phyloP scores from a whole-genome alignment of 2,329 filamentous ascomycete species.

The Talaromyces rugulosus region DNA sequence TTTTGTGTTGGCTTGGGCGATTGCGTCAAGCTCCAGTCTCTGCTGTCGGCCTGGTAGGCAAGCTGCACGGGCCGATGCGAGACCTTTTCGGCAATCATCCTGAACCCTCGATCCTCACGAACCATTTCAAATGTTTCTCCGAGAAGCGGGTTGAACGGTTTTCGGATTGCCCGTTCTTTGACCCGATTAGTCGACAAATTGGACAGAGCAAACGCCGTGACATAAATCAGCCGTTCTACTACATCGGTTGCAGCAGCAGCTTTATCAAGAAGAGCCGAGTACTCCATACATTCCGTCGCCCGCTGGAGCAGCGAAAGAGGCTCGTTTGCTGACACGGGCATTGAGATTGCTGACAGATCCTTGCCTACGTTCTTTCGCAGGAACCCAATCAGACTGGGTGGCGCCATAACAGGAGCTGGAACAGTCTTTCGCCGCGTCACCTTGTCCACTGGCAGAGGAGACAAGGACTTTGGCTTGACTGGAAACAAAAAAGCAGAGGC shows the following conservation, averaged over 20 bases:
- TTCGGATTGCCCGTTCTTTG: constrained; percentile 87
- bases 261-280: constrained; percentile 75
- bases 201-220: constrained; percentile 87
- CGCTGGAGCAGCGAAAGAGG: constrained; percentile 84
- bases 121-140: constrained; percentile 95
- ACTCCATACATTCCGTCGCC: constrained; percentile 85
- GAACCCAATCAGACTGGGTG: constrained; percentile 89
- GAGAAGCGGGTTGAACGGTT: constrained; percentile 95
- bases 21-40: constrained; percentile 81
- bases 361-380: constrained; percentile 97
- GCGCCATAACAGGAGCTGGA: constrained; percentile 67
- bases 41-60: constrained; percentile 86
- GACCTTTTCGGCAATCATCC: constrained; percentile 93
- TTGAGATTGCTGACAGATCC: constrained; percentile 91
- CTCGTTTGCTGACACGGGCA: constrained; percentile 96
- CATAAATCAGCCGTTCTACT: constrained; percentile 72
- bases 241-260: constrained; percentile 56
- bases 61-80: constrained; percentile 87
- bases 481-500: constrained; percentile 61
- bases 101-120: constrained; percentile 79
- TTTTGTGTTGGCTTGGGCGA: constrained; percentile 87
- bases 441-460: constrained; percentile 68
- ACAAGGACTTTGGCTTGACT: constrained; percentile 66
- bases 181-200: constrained; percentile 76
- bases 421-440: constrained; percentile 68